Conservation (phyloP, 352 stramenopile genomes). For the Halophytophthora polymorphica region DNA sequence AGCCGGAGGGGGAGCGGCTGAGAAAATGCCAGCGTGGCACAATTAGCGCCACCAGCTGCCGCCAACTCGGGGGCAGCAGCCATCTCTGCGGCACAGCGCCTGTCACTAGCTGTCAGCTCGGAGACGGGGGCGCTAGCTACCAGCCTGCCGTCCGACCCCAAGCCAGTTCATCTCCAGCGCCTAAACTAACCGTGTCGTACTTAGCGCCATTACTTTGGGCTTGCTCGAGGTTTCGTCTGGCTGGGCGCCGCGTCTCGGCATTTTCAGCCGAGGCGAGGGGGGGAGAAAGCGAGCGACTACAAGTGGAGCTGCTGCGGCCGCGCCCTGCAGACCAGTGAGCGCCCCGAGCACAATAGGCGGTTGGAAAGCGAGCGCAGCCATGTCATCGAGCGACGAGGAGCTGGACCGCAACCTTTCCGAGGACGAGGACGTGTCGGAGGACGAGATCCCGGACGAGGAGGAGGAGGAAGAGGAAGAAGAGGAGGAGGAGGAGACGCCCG, state of each 20-base stretch:
- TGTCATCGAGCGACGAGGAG: constrained; percentile 89
- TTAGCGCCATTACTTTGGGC: no score
- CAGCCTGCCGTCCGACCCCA: no score
- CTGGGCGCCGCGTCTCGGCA: neutral
- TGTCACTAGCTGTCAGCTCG: no score
- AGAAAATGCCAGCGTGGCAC: neutral
- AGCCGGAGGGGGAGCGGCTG: neutral
- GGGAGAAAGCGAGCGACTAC: constrained; percentile 14
- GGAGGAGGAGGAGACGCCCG: constrained; percentile 46
- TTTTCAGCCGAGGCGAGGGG: constrained; percentile 3
- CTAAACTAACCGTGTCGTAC: no score
- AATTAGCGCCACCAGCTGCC: no score
- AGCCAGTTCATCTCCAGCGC: no score
- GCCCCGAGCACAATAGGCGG: neutral
- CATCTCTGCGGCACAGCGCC: no score
- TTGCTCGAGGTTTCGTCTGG: no score
- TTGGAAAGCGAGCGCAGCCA: constrained; percentile 18
- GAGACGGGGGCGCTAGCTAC: no score
- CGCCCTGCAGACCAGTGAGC: constrained; percentile 23
- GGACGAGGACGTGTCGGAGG: constrained; percentile 69
- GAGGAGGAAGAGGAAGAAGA: constrained; percentile 52
- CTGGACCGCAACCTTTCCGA: constrained; percentile 82
- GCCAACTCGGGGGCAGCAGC: no score
- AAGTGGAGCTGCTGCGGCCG: constrained; percentile 5
- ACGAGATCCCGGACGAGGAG: constrained; percentile 75